Conservation (phyloP, 805 yeast genomes). For the Saturnispora besseyi region DNA sequence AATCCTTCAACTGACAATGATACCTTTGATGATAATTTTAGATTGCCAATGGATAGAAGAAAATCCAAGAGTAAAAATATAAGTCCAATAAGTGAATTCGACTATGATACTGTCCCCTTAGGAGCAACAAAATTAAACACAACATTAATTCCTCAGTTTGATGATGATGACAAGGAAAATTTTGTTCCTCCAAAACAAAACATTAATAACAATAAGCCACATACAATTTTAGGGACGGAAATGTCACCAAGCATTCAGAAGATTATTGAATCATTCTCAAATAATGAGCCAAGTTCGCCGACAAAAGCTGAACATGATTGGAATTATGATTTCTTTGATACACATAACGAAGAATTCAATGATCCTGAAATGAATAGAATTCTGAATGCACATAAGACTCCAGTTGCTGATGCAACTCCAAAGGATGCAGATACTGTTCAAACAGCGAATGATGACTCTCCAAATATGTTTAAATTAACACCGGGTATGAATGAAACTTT, state of each 20-base stretch:
- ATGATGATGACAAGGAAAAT: conserved; percentile 31
- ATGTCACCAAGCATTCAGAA: conserved; percentile 28
- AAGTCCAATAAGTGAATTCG: conserved; percentile 3
- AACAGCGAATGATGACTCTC: conserved; percentile 13
- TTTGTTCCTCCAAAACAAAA: conserved; percentile 12
- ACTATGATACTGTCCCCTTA: conserved; percentile 30
- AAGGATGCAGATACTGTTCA: conserved; percentile 24
- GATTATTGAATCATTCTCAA: conserved; percentile 26
- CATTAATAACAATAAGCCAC: conserved; percentile 5
- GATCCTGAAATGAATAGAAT: conserved; percentile 21
- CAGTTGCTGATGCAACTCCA: conserved; percentile 23
- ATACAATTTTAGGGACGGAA: conserved; percentile 21
- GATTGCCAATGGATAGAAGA: background rate
- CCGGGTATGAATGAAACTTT: background rate
- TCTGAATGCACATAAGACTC: conserved; percentile 4
- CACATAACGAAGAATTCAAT: conserved; percentile 15
- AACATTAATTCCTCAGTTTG: conserved; percentile 39
- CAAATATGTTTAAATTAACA: background rate
- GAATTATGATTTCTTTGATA: conserved; percentile 22
- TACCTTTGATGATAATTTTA: background rate
- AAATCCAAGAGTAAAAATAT: background rate
- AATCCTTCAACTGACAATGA: background rate
- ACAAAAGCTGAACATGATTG: conserved; percentile 21
- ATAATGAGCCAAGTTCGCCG: conserved; percentile 23
- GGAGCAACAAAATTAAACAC: conserved; percentile 48